phyloP scores from a whole-genome alignment of 371 early-diverging fungal genomes.

The Ecytonucleospora hepatopenaei region DNA sequence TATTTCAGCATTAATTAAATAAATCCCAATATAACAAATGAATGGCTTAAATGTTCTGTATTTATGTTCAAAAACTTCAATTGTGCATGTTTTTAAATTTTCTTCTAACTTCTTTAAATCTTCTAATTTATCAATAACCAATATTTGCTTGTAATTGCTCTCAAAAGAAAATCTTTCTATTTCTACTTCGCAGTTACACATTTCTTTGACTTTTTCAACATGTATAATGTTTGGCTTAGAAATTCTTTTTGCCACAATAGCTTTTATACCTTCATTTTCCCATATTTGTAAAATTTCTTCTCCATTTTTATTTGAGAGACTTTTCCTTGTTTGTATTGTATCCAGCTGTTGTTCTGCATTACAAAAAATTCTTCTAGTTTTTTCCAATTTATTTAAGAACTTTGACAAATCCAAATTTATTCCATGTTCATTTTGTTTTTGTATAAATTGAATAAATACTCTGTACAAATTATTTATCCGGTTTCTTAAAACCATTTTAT shows the following conservation, averaged over 20 bases:
- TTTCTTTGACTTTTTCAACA: not conserved
- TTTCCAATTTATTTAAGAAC: conserved; percentile 1
- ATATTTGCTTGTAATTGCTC: not conserved
- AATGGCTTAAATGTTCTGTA: conserved; percentile 48
- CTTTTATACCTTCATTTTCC: conserved; percentile 6
- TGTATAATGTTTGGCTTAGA: conserved; percentile 16
- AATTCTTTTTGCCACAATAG: conserved; percentile 12
- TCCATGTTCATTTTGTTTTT: not conserved
- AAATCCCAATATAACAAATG: conserved; percentile 33
- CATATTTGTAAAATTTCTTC: conserved; percentile 6
- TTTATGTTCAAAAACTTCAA: conserved; percentile 46
- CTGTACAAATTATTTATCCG: not conserved
- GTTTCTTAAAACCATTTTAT: conserved; percentile 18
- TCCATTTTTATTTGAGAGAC: not conserved
- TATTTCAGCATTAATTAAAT: conserved; percentile 8
- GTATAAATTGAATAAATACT: not conserved
- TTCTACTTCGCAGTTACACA: conserved; percentile 8
- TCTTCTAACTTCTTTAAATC: conserved; percentile 12
- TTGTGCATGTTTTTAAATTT: conserved; percentile 4
- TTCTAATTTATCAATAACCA: conserved; percentile 6
- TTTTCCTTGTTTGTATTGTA: no score
- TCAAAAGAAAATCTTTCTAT: not conserved
- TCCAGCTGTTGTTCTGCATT: not conserved
- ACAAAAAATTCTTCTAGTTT: not conserved
- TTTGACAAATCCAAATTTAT: conserved; percentile 1